Conservation (phyloP, 305 asterid species). For the Euphrasia arctica region DNA sequence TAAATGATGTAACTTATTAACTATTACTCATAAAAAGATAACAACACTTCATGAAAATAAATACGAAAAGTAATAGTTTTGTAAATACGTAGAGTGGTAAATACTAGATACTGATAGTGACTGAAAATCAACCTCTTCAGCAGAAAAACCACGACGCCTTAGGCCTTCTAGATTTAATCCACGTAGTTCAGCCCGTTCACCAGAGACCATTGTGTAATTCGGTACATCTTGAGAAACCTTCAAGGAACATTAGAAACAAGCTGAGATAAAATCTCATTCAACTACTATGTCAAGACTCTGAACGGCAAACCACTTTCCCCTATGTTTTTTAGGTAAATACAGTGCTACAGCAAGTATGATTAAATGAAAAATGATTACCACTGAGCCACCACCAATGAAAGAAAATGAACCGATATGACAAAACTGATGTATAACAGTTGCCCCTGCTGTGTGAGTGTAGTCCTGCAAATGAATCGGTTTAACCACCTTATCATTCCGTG, state of each 20-base stretch:
- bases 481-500: conserved; percentile 22
- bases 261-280: conserved; percentile 17
- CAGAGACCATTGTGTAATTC: conserved; percentile 85
- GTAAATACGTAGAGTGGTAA: not conserved
- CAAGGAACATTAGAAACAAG: conserved; percentile 14
- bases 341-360: not conserved
- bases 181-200: conserved; percentile 94
- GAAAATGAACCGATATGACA: conserved; percentile 89
- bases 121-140: conserved; percentile 54
- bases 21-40: not conserved
- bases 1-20: not conserved
- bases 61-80: not conserved
- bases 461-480: conserved; percentile 51
- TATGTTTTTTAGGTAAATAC: no score
- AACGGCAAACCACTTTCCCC: no score
- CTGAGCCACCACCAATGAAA: conserved; percentile 97
- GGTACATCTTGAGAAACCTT: conserved; percentile 95
- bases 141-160: conserved; percentile 74
- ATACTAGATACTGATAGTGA: not conserved
- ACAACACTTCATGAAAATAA: not conserved
- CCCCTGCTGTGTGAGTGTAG: conserved; percentile 83
- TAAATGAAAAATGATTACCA: conserved; percentile 42
- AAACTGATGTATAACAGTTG: conserved; percentile 78
- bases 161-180: conserved; percentile 93
- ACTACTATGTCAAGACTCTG: not conserved